Conservation (phyloP, 106 monocot genomes). For the Acanthochlamys bracteata region DNA sequence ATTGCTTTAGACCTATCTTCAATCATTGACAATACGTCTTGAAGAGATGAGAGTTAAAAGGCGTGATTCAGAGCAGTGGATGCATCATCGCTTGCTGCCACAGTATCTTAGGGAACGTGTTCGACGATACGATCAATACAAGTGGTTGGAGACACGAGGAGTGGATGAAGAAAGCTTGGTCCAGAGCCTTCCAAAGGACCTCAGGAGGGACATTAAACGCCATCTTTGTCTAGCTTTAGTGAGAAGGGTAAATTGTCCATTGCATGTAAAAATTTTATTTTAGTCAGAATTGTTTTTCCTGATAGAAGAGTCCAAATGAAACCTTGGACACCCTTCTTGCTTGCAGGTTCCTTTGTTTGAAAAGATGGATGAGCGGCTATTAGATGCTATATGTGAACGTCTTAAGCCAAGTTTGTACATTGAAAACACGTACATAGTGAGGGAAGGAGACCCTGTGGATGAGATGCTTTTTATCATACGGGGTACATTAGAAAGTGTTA, state of each 20-base stretch:
- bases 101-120: conserved; percentile 83
- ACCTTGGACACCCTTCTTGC: background rate
- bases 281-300: background rate
- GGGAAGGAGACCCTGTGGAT: conserved; percentile 81
- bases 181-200: conserved; percentile 65
- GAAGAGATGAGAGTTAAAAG: conserved; percentile 94
- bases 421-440: conserved; percentile 38
- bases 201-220: conserved; percentile 70
- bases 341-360: conserved; percentile 63
- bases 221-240: conserved; percentile 68
- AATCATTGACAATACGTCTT: conserved; percentile 64
- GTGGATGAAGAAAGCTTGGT: conserved; percentile 71
- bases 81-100: conserved; percentile 89
- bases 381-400: conserved; percentile 72
- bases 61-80: conserved; percentile 97
- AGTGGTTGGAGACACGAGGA: conserved; percentile 90
- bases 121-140: conserved; percentile 85
- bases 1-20: conserved; percentile 73
- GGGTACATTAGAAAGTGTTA: conserved; percentile 58
- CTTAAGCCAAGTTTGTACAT: conserved; percentile 63
- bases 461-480: conserved; percentile 77
- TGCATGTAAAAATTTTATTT: background rate
- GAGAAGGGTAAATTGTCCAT: conserved; percentile 24
- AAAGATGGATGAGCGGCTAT: conserved; percentile 59
- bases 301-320: background rate